Evolutionary conservation across 176 grass and related monocot genomes (phyloP), one percentile per base, ranked within the genome.

Genomic region (Eragrostis nindensis): DNA sequence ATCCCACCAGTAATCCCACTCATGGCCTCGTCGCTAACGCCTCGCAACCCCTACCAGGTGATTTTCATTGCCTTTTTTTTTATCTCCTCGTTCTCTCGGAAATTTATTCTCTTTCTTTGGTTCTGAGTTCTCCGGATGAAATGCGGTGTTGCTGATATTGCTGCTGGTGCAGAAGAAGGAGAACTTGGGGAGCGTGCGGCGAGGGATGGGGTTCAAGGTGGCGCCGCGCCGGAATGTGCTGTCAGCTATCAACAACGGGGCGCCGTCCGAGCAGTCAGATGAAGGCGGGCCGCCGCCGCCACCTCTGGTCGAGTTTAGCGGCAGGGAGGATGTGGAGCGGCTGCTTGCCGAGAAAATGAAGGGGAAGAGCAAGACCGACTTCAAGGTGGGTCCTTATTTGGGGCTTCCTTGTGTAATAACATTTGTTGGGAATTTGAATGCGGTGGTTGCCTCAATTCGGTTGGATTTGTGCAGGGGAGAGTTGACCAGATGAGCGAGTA

Each of bases 281-380:
- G 42, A 63, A 14, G 62, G 10, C 43, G 78, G 3, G 5, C 17
- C 52, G 36, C 12, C 75, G 19, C 57, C 18, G 18, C 17, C 19
- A 12, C 45, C 79, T 6, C 44, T 67, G 8, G 1, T 96, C 30
- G 93, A 96, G 64, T 96, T 99, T 71, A 73, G 32, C 13, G 90
- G 83, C 43, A 82, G 93, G 59, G 93, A 99, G 46, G 93, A 99
- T n/a, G 97, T 96, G 22, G 97, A 99, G 69, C 83, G 52, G 48
- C 82, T 99, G n/a, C 85, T 99, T 7, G 82, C 59, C 41, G 97
- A 99, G 93, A 96, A 99, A 73, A 88, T 96, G 87, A 99, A 88
- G 79, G 89, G 77, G 7, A 99, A 96, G 55, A 63, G 74, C 81
- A 99, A 96, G 66, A 96, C 55, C 79, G 97, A 99, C 65, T 93